A percentile compares a stretch with the other conserved stretches of the same genome.
Evolutionary conservation across 2,329 filamentous ascomycete genomes (phyloP).

Genomic region (Aspergillus sojae): DNA sequence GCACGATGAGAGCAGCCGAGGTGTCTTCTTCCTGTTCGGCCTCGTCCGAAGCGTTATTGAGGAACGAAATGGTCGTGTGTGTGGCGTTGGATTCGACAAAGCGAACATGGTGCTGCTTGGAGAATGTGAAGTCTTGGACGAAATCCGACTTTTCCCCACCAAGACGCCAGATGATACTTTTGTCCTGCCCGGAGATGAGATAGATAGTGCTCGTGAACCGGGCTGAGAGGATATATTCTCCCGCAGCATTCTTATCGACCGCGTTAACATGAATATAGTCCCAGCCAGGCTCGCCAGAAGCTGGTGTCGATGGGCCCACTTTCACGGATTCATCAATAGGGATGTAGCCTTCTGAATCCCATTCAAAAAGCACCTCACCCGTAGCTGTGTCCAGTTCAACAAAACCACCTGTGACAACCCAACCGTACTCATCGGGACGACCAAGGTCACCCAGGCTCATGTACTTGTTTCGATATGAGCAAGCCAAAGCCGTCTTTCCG

Average conservation of each 20-base stretch:
- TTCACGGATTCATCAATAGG: conserved; percentile 8
- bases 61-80: conserved; percentile 34
- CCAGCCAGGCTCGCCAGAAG: conserved; percentile 27
- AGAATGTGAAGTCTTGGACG: conserved; percentile 37
- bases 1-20: conserved; percentile 35
- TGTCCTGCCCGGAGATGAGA: conserved; percentile 40
- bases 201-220: conserved; percentile 44
- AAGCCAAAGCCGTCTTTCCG: conserved; percentile 38
- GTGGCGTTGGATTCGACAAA: conserved; percentile 34
- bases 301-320: not conserved
- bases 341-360: conserved; percentile 39
- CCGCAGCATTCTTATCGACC: conserved; percentile 42
- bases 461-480: conserved; percentile 26
- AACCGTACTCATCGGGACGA: conserved; percentile 34
- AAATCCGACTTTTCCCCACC: conserved; percentile 39
- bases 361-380: conserved; percentile 38
- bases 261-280: conserved; percentile 46
- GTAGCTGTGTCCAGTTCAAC: conserved; percentile 42
- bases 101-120: conserved; percentile 42
- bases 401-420: conserved; percentile 39
- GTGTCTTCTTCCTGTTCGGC: conserved; percentile 27
- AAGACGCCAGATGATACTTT: conserved; percentile 43
- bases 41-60: conserved; percentile 41
- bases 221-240: conserved; percentile 45
- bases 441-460: conserved; percentile 33